These are phyloP conservation scores for Artemisia annua DNA, from an alignment of 129 eudicot genomes.

Conservation along the genomic window DNA sequence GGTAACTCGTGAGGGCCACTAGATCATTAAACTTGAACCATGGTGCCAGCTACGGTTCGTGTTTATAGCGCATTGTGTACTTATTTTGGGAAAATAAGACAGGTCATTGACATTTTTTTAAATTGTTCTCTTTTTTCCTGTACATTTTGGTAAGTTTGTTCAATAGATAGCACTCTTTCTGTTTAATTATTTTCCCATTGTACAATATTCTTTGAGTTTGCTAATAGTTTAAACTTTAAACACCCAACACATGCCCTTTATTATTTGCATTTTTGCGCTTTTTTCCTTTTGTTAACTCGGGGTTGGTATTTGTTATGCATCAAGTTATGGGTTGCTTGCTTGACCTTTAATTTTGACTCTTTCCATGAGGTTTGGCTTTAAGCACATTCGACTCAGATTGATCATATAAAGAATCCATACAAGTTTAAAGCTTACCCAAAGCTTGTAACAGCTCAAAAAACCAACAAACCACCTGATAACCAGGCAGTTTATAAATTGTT, in stretches of 20 bases:
- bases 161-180: conserved; percentile 25
- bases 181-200: conserved; percentile 29
- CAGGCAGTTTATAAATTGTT: neutral
- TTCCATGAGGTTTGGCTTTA: too few species aligned
- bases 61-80: conserved; percentile 27
- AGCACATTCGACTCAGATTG: too few species aligned
- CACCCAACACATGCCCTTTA: neutral
- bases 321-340: too few species aligned
- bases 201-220: conserved; percentile 26
- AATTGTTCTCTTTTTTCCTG: conserved; percentile 6
- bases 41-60: conserved; percentile 9
- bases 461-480: neutral
- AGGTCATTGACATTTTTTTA: neutral
- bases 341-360: too few species aligned
- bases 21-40: neutral
- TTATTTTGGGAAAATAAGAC: conserved; percentile 28
- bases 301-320: neutral
- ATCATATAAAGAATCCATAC: neutral
- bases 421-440: neutral
- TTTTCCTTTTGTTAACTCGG: neutral
- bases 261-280: neutral
- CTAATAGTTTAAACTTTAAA: conserved; percentile 3
- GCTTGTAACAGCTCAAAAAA: neutral
- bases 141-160: conserved; percentile 37
- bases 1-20: conserved; percentile 34